phyloP scores from a whole-genome alignment of 345 rosid genomes.

The Syzygium grande region DNA sequence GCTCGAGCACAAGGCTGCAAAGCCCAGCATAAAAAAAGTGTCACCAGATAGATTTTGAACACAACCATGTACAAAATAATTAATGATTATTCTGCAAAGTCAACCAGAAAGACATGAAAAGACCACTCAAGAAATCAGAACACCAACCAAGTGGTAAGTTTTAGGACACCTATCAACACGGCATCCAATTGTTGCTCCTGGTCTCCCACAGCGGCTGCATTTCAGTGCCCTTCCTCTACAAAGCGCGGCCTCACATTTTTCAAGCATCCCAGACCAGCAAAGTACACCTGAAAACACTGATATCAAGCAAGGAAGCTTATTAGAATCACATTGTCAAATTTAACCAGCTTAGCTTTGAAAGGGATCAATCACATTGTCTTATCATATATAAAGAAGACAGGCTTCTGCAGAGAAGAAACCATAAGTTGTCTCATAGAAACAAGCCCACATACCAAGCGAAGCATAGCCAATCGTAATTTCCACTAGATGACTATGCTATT shows the following conservation, averaged over 20 bases:
- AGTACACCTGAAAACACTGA: constrained; percentile 61
- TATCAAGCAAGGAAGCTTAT: background rate
- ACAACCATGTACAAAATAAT: background rate
- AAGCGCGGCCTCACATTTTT: constrained; percentile 95
- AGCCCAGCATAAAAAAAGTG: constrained; percentile 4
- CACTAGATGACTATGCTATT: background rate
- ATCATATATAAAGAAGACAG: background rate
- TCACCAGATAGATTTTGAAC: background rate
- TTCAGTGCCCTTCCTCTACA: constrained; percentile 91
- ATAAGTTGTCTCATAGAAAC: background rate
- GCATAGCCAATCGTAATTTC: background rate
- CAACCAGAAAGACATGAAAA: background rate
- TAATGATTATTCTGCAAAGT: background rate
- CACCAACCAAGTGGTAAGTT: constrained; percentile 93
- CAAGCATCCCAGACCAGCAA: constrained; percentile 96
- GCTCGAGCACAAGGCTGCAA: constrained; percentile 98
- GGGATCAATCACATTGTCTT: background rate
- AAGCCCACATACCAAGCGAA: background rate
- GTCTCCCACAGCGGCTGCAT: constrained; percentile 94
- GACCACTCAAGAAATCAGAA: constrained; percentile 6
- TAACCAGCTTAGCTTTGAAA: background rate
- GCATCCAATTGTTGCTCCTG: constrained; percentile 98
- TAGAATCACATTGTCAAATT: background rate
- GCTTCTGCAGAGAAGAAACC: background rate
- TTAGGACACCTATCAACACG: constrained; percentile 97